phyloP scores from a whole-genome alignment of 2,329 filamentous ascomycete species.

The Calcarisporium arbuscula region DNA sequence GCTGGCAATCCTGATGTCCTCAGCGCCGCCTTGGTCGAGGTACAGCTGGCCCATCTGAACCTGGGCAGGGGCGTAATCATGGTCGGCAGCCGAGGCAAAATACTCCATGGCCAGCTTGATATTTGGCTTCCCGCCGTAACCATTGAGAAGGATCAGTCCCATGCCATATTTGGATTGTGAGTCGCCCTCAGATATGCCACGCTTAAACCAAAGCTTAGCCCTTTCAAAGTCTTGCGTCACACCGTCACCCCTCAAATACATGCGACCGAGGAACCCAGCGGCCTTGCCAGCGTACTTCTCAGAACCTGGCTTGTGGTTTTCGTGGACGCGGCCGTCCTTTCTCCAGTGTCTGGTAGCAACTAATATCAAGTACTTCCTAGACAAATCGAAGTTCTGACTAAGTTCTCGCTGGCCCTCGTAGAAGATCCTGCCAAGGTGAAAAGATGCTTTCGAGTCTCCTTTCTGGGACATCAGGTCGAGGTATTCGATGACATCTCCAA shows the following conservation, averaged over 20 bases:
- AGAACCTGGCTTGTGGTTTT: slow-evolving; percentile 61
- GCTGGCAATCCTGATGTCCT: slow-evolving; percentile 69
- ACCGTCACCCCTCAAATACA: slow-evolving; percentile 85
- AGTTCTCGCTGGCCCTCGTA: slow-evolving; percentile 79
- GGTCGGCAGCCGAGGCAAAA: slow-evolving; percentile 73
- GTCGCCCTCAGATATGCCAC: slow-evolving; percentile 69
- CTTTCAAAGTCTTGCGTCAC: slow-evolving; percentile 70
- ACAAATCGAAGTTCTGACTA: slow-evolving; percentile 64
- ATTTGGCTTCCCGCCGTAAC: slow-evolving; percentile 66
- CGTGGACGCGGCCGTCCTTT: slow-evolving; percentile 66
- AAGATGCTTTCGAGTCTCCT: slow-evolving; percentile 80
- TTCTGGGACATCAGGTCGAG: slow-evolving; percentile 85
- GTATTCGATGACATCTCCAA: slow-evolving; percentile 94
- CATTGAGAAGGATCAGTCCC: slow-evolving; percentile 76
- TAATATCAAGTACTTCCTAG: slow-evolving; percentile 73
- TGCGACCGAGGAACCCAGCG: slow-evolving; percentile 79
- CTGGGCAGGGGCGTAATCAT: slow-evolving; percentile 74
- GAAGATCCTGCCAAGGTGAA: slow-evolving; percentile 77
- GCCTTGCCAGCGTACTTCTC: slow-evolving; percentile 78
- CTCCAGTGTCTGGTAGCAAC: slow-evolving; percentile 79
- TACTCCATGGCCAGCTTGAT: slow-evolving; percentile 65
- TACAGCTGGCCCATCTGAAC: slow-evolving; percentile 79
- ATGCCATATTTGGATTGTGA: slow-evolving; percentile 78
- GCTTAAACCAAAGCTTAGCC: slow-evolving; percentile 76
- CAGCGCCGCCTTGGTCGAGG: slow-evolving; percentile 68